Conservation (phyloP, 306 rosid genomes). For the Malus asiatica region DNA sequence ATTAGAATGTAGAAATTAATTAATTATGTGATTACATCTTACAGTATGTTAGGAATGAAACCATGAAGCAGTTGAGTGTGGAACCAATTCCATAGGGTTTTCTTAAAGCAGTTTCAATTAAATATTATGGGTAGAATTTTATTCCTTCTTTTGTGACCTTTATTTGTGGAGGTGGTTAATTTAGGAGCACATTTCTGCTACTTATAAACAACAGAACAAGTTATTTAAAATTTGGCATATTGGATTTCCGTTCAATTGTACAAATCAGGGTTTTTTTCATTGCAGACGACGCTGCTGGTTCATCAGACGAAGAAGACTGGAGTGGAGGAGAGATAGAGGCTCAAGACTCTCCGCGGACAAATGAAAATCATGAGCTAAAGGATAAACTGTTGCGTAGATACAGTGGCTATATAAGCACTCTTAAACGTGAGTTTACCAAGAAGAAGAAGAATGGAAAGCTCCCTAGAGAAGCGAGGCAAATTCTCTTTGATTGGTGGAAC, state of each 20-base stretch:
- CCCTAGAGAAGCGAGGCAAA: conserved; percentile 62
- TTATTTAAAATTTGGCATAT: not conserved
- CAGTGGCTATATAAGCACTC: conserved; percentile 50
- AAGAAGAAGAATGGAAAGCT: conserved; percentile 61
- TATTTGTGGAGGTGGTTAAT: not conserved
- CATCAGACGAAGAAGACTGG: conserved; percentile 35
- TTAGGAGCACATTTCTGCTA: not conserved
- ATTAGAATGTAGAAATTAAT: not conserved
- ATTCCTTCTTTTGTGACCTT: not conserved
- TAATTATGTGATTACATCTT: not conserved
- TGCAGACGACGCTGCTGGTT: conserved; percentile 35
- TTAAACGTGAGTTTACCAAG: conserved; percentile 59
- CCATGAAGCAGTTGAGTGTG: not conserved
- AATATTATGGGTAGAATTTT: not conserved
- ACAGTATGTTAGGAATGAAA: not conserved
- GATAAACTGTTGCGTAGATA: conserved; percentile 51
- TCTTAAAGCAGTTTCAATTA: not conserved
- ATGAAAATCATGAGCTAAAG: conserved; percentile 50
- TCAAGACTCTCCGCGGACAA: conserved; percentile 10
- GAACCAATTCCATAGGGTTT: not conserved
- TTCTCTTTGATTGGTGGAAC: conserved; percentile 69
- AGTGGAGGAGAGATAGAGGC: conserved; percentile 36
- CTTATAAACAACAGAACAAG: not conserved
- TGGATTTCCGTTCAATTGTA: not conserved
- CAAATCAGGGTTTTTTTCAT: not conserved